Base-by-base conservation (phyloP, 2,329 filamentous ascomycete species). In the Parastagonospora nodorum region DNA sequence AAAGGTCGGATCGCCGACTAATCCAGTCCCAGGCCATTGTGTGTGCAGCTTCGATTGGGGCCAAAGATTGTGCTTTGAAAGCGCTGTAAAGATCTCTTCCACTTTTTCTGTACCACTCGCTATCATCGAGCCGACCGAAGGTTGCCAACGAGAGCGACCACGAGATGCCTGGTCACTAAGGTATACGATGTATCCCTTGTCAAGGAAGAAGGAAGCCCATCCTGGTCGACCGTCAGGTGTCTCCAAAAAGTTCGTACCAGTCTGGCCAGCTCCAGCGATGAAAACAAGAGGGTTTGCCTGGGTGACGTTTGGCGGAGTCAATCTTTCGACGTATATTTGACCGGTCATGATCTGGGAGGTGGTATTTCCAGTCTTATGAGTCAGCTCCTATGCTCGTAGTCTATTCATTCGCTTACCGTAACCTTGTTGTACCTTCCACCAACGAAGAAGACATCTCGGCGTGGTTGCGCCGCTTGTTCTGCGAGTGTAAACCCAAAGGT, bases 191-290 rank as follows among this genome's bases (percentile, higher is more conserved):
- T 79, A 78, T 12, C 79, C 78, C n/a, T 74, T 68, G 5, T 62
- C 56, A 6, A 82, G 54, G 58, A 82, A 82, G 49, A 72, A 72
- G 2, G 76, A 78, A 0, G 79, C 76, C 80, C 79, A 82, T 12
- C 79, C 79, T 8, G 71, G 71, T 11, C 74, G 66, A 38, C 77
- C 77, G 47, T 82, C 78, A 5, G 81, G 79, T 14, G 79, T 83
- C 32, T 75, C 75, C 11, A 74, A 60, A n/a, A 63, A 73, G 30
- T 67, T 72, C 4, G 65, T 66, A 8, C 61, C 67, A 5, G 66
- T 69, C 38, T 71, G 68, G 2, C 49, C 67, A 8, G 52, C 52
- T 8, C 65, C 67, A 10, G 59, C 51, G n/a, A 70, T 62, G 41
- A 71, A 66, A n/a, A 71, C 52, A 10, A 73, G 58, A 8, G 68